Evolutionary conservation across 768 basidiomycete species (phyloP).

Genomic region (Lanmaoa rubissima): DNA sequence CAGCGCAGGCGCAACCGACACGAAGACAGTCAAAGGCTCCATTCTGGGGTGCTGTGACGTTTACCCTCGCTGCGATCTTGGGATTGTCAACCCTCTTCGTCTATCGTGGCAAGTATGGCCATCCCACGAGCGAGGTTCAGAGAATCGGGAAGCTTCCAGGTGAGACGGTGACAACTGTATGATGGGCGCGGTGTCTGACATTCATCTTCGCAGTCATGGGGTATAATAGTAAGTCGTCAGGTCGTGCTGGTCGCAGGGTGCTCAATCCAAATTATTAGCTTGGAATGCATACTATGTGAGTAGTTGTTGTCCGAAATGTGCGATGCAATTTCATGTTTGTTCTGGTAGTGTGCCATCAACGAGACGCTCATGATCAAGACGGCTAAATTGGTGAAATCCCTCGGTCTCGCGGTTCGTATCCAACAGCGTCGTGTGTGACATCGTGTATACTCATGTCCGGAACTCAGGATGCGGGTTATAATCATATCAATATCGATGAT

Average conservation of each 20-base stretch:
- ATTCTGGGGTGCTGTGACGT: conserved; percentile 8
- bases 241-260: conserved; percentile 1
- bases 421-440: background rate
- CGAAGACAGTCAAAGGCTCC: conserved; percentile 1
- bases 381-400: conserved; percentile 47
- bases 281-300: conserved; percentile 70
- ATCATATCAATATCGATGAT: conserved; percentile 60
- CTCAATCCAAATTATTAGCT: conserved; percentile 35
- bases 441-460: background rate
- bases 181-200: background rate
- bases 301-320: background rate
- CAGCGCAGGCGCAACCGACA: conserved; percentile 1
- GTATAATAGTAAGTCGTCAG: conserved; percentile 52
- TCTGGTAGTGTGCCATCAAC: conserved; percentile 53
- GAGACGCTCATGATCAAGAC: conserved; percentile 51
- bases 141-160: conserved; percentile 38
- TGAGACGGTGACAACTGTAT: conserved; percentile 11
- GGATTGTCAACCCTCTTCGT: conserved; percentile 16
- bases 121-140: conserved; percentile 4
- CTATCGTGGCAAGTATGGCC: conserved; percentile 4
- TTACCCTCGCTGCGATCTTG: conserved; percentile 22
- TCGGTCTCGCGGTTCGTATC: conserved; percentile 46
- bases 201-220: conserved; percentile 45
- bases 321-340: background rate
- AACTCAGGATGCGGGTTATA: conserved; percentile 54